Base-by-base conservation (phyloP, 768 basidiomycete genomes). In the Bullera alba region DNA sequence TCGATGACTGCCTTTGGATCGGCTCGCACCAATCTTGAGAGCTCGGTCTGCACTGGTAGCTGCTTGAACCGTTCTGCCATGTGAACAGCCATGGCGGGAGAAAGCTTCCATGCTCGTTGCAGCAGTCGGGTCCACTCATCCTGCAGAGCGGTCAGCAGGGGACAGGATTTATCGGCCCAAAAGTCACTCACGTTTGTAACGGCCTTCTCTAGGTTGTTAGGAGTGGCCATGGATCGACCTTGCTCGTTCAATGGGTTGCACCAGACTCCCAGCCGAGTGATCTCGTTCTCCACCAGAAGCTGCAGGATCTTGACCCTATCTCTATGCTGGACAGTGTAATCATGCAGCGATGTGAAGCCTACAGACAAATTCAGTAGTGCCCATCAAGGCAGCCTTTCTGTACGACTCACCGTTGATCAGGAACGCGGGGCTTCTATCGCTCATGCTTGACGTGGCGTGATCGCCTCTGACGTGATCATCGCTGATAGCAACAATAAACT, bases 41-140 rank as follows among this genome's bases (percentile, higher is more conserved):
- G 82, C 70, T 96, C 92, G n/a, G 75, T 73, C 7, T 81, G 78
- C 26, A 88, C 78, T 1, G 76, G 56, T 3, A 77, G 72, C 30
- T 77, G 74, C 69, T 86, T 90, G 79, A 95, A 90, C 8, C 95
- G 84, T 70, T 93, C 91, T n/a, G 80, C 78, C 57, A 96, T 77
- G 61, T 85, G 78, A 5, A 97, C 77, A 0, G 85, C 85, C 56
- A 95, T 81, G 1, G 84, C 83, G 4, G 95, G 87, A 61, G 86
- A 77, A 28, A 87, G 74, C 44, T 81, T 79, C 95, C 93, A 97
- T 0, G 84, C 78, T 46, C 80, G 84, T 2, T 82, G 81, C 30
- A 85, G 76, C 17, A 85, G 66, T n/a, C 73, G 72, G 22, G 79
- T 68, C 91, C 89, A 91, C 17, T 80, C 57, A 17, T 59, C 62